These are phyloP conservation scores for Aspergillus proliferans DNA, from an alignment of 2,329 filamentous ascomycete genomes.

Conservation along the genomic window DNA sequence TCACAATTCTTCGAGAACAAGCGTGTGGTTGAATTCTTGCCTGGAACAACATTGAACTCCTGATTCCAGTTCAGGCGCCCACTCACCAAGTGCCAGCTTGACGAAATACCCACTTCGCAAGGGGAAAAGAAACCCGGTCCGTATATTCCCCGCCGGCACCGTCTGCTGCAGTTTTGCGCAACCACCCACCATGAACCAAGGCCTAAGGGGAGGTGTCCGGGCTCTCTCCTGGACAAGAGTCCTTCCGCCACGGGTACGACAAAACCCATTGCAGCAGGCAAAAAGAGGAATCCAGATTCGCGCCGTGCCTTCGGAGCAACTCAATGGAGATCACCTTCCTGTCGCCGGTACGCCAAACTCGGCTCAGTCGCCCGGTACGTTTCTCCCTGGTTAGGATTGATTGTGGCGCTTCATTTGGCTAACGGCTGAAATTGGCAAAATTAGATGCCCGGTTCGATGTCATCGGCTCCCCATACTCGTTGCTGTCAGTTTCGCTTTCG, in stretches of 20 bases:
- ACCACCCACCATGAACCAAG: constrained; percentile 25
- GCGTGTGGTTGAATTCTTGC: too few relatives aligned
- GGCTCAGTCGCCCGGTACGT: constrained; percentile 38
- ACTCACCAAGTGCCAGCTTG: too few relatives aligned
- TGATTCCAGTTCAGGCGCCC: too few relatives aligned
- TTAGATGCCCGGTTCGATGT: constrained; percentile 93
- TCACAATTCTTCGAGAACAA: too few relatives aligned
- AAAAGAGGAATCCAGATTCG: constrained; percentile 41
- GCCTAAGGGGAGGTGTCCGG: constrained; percentile 30
- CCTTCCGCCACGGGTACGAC: constrained; percentile 20
- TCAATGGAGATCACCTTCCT: constrained; percentile 33
- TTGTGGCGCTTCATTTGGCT: background rate
- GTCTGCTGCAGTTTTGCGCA: constrained; percentile 1
- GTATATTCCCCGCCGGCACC: constrained; percentile 6
- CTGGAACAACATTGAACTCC: too few relatives aligned
- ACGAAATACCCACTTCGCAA: constrained; percentile 7
- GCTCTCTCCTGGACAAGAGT: constrained; percentile 28
- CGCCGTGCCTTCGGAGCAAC: constrained; percentile 35
- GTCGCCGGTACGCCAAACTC: constrained; percentile 32
- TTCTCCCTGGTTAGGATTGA: background rate
- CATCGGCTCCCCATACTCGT: constrained; percentile 81
- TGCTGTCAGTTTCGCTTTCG: constrained; percentile 87
- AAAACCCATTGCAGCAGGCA: constrained; percentile 20
- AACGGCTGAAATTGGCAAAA: constrained; percentile 3
- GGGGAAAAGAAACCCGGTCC: constrained; percentile 16